Conservation (phyloP, 2,329 filamentous ascomycete species). For the Fusarium irregulare region DNA sequence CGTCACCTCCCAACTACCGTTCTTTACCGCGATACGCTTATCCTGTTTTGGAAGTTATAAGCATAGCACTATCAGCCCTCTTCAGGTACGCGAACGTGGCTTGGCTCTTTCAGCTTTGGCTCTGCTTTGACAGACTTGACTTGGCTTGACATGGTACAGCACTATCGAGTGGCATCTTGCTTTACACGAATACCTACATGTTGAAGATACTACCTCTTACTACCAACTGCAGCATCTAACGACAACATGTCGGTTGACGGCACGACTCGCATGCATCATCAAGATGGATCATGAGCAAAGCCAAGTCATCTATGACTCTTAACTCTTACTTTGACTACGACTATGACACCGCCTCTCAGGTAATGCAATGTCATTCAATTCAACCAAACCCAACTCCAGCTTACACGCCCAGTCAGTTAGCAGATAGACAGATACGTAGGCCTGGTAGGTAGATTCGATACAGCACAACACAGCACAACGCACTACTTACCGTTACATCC, state of each 20-base stretch:
- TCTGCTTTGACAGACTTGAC: neutral
- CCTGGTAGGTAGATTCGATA: neutral
- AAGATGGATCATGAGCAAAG: neutral
- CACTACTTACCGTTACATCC: neutral
- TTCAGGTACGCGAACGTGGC: conserved; percentile 7
- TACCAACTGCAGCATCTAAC: neutral
- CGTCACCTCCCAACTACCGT: neutral
- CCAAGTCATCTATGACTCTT: neutral
- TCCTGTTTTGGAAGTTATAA: neutral
- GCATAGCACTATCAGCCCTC: conserved; percentile 6
- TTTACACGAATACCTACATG: neutral
- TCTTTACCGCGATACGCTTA: conserved; percentile 1
- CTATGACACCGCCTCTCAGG: conserved; percentile 1
- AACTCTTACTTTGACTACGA: neutral
- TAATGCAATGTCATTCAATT: neutral
- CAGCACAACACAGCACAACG: conserved; percentile 1
- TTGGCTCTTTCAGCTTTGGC: conserved; percentile 1
- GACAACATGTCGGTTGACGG: neutral
- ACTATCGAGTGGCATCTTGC: neutral
- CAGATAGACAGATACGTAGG: neutral
- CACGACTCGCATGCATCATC: neutral
- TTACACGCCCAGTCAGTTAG: neutral
- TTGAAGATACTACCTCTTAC: neutral
- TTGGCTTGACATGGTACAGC: neutral
- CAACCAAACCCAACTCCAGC: neutral